A percentile compares a stretch with the other conserved stretches of the same genome.
phyloP scores from a whole-genome alignment of 371 early-diverging fungal species.

The Entomophthora muscae region DNA sequence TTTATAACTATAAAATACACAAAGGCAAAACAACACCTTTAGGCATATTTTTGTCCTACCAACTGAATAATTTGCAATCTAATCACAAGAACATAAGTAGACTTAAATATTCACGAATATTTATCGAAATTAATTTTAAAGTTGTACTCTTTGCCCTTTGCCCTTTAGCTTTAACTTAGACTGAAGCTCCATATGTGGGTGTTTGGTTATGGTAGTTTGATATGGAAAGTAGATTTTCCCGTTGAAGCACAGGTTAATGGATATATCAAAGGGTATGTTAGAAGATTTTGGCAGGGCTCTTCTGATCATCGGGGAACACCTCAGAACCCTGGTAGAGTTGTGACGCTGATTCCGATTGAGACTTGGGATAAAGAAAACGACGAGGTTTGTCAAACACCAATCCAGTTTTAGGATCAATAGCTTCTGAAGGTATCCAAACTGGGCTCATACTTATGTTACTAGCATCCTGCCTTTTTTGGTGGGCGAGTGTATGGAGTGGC shows the following conservation, averaged over 20 bases:
- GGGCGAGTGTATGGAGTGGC: conserved; percentile 73
- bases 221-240: conserved; percentile 56
- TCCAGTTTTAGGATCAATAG: too few relatives aligned
- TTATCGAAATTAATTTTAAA: too few relatives aligned
- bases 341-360: conserved; percentile 58
- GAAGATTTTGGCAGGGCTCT: conserved; percentile 81
- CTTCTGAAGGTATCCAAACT: too few relatives aligned
- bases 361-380: conserved; percentile 33
- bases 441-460: neutral
- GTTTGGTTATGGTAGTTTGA: conserved; percentile 80
- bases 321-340: conserved; percentile 70
- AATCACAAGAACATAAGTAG: too few relatives aligned
- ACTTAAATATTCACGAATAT: too few relatives aligned
- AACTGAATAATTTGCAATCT: too few relatives aligned
- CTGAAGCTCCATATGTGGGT: too few relatives aligned
- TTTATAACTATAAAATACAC: too few relatives aligned
- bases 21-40: too few relatives aligned
- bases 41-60: too few relatives aligned
- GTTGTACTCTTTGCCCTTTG: too few relatives aligned
- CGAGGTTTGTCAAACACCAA: conserved; percentile 12
- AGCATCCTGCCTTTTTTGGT: conserved; percentile 31
- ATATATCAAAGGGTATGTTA: conserved; percentile 55
- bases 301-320: conserved; percentile 85
- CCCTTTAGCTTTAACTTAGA: too few relatives aligned
- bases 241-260: conserved; percentile 25